Evolutionary conservation across 1,284 basidiomycete genomes (phyloP), one percentile per base, ranked within the genome.

Genomic region (Austroboletus novae-zelandiae): DNA sequence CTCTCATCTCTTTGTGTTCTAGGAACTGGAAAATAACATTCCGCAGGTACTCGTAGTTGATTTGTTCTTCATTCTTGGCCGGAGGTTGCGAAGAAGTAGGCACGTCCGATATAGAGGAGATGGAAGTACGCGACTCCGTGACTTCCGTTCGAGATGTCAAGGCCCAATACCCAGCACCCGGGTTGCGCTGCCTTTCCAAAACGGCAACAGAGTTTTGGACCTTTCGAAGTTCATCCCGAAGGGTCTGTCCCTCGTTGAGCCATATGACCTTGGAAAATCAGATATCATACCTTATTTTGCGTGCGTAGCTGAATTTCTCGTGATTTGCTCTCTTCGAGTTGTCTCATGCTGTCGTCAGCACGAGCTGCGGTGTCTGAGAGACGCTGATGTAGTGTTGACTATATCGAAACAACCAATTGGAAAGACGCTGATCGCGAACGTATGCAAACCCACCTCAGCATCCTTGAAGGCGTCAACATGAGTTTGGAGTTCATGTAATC

Each of bases 1-100:
- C 87, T 66, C 89, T 75, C 91, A 92, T 92, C 65, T 93, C 89
- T 62, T 89, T 90, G 70, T 92, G 85, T 66, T 94, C 91, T 45
- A 94, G 71, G 73, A 98, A 98, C 67, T 97, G 94, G 40, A 98
- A 66, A 47, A 97, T 91, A 31, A 97, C 90, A 69, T 97, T 98
- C 53, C 94, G 79, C 34, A 98, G 72, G 70, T 98, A 98, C 71
- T 98, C 94, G n/a, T 95, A 75, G 64, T 95, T 98, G 52, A 98
- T 80, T 55, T 95, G 93, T 61, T 95, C 93, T 25, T 93, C 89
- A n/a, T 79, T 77, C 43, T 73, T 72, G 34, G 48, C 56, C 8
- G 60, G 60, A 18, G 74, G 64, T 6, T 73, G 66, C n/a, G 67
- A 67, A 7, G 75, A 71, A 23, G 59, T 45, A 53, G 73, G 67